Conservation (phyloP, 257 asterid species). For the Solanum dulcamara region DNA sequence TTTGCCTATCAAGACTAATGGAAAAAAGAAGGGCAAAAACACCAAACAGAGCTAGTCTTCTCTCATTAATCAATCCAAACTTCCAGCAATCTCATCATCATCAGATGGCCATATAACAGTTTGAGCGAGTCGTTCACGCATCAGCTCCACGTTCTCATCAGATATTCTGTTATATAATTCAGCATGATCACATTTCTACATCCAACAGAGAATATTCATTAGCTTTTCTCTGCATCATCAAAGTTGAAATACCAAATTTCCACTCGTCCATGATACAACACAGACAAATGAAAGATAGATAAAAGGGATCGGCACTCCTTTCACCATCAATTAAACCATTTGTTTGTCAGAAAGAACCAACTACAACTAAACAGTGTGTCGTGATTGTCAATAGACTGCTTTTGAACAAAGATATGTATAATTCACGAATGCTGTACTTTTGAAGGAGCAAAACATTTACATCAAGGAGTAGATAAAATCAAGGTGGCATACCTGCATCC, state of each 20-base stretch:
- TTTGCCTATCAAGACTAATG: not conserved
- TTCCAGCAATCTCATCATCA: conserved; percentile 26
- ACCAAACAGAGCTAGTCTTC: not conserved
- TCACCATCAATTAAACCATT: not conserved
- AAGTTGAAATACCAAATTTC: not conserved
- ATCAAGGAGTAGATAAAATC: not conserved
- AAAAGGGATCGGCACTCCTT: not conserved
- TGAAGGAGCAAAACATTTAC: not conserved
- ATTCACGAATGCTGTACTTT: not conserved
- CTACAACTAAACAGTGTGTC: not conserved
- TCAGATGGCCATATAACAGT: conserved; percentile 47
- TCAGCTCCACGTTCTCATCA: conserved; percentile 51
- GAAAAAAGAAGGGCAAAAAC: not conserved
- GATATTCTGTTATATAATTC: conserved; percentile 42
- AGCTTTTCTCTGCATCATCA: not conserved
- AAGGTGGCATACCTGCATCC: conserved; percentile 48
- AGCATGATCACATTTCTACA: conserved; percentile 49
- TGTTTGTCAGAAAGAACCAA: not conserved
- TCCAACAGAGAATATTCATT: not conserved
- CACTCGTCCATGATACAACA: not conserved
- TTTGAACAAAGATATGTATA: not conserved
- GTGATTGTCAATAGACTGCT: not conserved
- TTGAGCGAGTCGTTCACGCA: conserved; percentile 58
- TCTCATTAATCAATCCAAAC: conserved; percentile 7
- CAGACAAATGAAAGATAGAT: not conserved